Evolutionary conservation across 805 yeast genomes (phyloP).

Genomic region (Teunomyces barrocoloradensis): DNA sequence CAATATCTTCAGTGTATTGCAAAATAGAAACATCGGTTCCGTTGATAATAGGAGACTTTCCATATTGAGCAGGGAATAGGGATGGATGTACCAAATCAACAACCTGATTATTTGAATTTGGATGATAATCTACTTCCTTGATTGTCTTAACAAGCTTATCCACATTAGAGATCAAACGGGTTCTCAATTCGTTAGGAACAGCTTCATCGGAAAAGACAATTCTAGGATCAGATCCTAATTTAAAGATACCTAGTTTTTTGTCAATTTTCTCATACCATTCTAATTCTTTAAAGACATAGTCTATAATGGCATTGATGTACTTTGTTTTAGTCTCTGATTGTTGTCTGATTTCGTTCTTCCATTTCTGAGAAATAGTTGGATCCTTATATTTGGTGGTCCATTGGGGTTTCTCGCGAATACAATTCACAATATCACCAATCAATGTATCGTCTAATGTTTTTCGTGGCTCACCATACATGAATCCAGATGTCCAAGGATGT

Average conservation of each 20-base stretch:
- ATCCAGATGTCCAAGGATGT: not conserved
- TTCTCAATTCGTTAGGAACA: not conserved
- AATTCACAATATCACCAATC: slow-evolving; percentile 13
- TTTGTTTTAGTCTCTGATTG: slow-evolving; percentile 2
- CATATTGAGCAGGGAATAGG: slow-evolving; percentile 16
- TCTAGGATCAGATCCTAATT: slow-evolving; percentile 6
- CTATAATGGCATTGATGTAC: slow-evolving; percentile 10
- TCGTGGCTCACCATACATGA: not conserved
- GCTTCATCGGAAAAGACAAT: slow-evolving; percentile 8
- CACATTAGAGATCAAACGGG: not conserved
- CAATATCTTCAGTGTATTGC: not conserved
- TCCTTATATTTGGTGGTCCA: slow-evolving; percentile 27
- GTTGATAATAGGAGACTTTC: slow-evolving; percentile 7
- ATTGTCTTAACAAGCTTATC: slow-evolving; percentile 2
- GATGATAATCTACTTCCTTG: slow-evolving; percentile 10
- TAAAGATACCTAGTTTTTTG: slow-evolving; percentile 5
- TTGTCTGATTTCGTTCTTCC: slow-evolving; percentile 20
- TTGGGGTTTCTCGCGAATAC: slow-evolving; percentile 22
- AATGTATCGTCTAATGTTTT: slow-evolving; percentile 13
- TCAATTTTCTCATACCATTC: slow-evolving; percentile 12
- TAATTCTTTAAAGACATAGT: slow-evolving; percentile 13
- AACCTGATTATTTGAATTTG: slow-evolving; percentile 12
- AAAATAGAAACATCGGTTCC: not conserved
- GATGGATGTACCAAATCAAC: slow-evolving; percentile 20
- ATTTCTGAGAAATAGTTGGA: slow-evolving; percentile 19